Conservation (phyloP, 441 rosid genomes). For the Corymbia calophylla region DNA sequence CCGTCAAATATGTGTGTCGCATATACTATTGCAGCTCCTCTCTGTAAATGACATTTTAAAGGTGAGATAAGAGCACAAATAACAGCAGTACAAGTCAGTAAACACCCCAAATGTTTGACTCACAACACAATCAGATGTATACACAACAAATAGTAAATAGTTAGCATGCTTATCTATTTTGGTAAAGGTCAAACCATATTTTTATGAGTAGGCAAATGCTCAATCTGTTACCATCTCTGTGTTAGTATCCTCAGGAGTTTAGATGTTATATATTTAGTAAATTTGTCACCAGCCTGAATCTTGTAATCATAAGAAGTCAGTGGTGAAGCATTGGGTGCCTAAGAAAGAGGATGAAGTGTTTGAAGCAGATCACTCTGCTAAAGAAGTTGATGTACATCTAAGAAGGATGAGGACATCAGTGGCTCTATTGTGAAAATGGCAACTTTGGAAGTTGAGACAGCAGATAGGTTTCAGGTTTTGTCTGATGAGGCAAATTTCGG, state of each 20-base stretch:
- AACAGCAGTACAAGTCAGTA: neutral
- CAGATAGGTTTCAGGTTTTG: neutral
- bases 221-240: neutral
- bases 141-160: neutral
- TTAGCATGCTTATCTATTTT: neutral
- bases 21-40: constrained; percentile 68
- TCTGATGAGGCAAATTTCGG: neutral
- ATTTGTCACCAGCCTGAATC: neutral
- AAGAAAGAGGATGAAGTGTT: neutral
- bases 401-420: neutral
- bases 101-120: neutral
- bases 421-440: neutral
- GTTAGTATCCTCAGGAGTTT: neutral
- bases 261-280: neutral
- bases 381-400: neutral
- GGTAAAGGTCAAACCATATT: neutral
- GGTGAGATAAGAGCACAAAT: neutral
- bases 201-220: neutral
- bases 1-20: constrained; percentile 76
- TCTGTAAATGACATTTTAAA: constrained; percentile 16
- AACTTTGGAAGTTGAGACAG: neutral
- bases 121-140: neutral
- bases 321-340: neutral
- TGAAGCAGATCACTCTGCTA: neutral
- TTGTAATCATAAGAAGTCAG: neutral